phyloP scores from a whole-genome alignment of 257 asterid species.

The Marsdenia floribunda region DNA sequence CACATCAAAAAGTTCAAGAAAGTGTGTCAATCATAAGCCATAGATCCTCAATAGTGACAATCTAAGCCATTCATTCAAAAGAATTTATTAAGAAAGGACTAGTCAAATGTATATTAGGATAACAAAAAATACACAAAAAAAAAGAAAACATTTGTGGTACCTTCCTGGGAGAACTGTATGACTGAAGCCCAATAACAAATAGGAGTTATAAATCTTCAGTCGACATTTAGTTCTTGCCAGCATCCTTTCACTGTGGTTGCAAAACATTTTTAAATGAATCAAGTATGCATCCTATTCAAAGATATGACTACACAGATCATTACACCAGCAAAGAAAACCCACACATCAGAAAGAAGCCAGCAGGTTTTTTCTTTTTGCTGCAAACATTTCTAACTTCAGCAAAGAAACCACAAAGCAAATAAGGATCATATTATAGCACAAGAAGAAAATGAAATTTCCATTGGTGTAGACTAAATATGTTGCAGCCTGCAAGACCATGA shows the following conservation, averaged over 20 bases:
- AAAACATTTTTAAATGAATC: not conserved
- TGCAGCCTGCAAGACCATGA: not conserved
- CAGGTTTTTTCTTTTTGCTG: not conserved
- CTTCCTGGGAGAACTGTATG: not conserved
- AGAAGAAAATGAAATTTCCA: not conserved
- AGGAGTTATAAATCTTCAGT: not conserved
- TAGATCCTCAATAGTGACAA: not conserved
- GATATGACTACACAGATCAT: not conserved
- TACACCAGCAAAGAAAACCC: slow-evolving; percentile 5
- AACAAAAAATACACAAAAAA: not conserved
- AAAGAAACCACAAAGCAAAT: not conserved
- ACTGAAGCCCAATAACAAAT: not conserved
- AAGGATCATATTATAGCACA: not conserved
- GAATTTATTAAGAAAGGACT: not conserved
- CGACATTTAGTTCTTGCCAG: not conserved
- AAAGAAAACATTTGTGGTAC: not conserved
- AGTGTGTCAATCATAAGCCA: not conserved
- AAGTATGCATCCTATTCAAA: not conserved
- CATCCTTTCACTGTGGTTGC: not conserved
- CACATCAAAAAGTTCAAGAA: not conserved
- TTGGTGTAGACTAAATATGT: not conserved
- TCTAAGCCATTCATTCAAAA: not conserved
- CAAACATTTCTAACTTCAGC: slow-evolving; percentile 8
- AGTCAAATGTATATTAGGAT: not conserved
- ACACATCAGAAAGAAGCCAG: slow-evolving; percentile 1